Percentiles rank a stretch among this genome's conserved stretches.
These are phyloP conservation scores for Arabidopsis arenosa DNA, from an alignment of 345 rosid species.

Conservation along the genomic window DNA sequence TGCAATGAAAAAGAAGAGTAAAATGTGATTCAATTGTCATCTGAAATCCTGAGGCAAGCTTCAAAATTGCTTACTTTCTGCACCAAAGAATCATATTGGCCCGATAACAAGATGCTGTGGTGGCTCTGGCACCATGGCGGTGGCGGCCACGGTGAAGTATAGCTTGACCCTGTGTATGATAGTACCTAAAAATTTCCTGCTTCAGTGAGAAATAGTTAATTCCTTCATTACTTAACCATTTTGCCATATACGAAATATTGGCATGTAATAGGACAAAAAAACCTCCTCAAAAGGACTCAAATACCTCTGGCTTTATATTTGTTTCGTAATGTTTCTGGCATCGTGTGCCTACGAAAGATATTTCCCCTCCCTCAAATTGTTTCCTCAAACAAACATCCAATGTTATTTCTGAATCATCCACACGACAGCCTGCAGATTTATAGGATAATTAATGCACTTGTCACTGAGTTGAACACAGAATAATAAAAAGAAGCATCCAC, in stretches of 20 bases:
- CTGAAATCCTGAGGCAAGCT: background rate
- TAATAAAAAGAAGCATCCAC: no score
- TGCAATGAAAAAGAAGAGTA: constrained; percentile 32
- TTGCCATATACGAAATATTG: background rate
- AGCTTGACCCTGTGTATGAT: constrained; percentile 66
- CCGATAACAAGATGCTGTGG: constrained; percentile 67
- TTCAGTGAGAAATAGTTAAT: constrained; percentile 1
- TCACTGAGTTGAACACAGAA: no score
- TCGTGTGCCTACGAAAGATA: constrained; percentile 71
- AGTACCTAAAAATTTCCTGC: constrained; percentile 70
- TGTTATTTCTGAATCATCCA: constrained; percentile 93
- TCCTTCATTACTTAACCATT: constrained; percentile 1
- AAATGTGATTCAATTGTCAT: constrained; percentile 10
- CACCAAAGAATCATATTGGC: constrained; percentile 84
- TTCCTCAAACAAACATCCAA: constrained; percentile 86
- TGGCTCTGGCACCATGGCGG: constrained; percentile 86
- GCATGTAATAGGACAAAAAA: background rate
- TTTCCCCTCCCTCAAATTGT: constrained; percentile 76
- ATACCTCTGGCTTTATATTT: constrained; percentile 61
- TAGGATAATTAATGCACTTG: no score
- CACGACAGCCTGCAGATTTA: constrained; percentile 64
- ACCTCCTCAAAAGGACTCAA: constrained; percentile 15
- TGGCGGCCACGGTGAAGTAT: constrained; percentile 82
- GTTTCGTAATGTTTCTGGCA: constrained; percentile 75
- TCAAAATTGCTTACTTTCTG: constrained; percentile 58